Conservation (phyloP, 2,329 filamentous ascomycete species). For the Hymenoscyphus occultus region DNA sequence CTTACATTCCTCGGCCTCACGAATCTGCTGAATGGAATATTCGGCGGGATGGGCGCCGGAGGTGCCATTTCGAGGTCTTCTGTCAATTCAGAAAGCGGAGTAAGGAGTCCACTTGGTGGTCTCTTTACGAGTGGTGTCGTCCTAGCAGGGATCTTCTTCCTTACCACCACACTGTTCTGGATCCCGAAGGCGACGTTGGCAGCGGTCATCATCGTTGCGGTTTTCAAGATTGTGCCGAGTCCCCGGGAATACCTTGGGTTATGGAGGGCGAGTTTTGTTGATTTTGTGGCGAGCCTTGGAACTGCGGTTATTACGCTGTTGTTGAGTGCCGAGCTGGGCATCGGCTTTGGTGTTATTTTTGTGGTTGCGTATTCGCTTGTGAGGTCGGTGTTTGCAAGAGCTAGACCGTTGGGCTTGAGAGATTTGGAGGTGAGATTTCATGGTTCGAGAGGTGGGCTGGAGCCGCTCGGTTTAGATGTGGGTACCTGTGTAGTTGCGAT, state of each 20-base stretch:
- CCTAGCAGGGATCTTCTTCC: slow-evolving; percentile 61
- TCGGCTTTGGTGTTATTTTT: slow-evolving; percentile 19
- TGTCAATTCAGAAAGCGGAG: slow-evolving; percentile 63
- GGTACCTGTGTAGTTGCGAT: slow-evolving; percentile 1
- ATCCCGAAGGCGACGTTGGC: slow-evolving; percentile 63
- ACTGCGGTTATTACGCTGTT: slow-evolving; percentile 65
- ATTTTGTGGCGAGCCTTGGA: slow-evolving; percentile 62
- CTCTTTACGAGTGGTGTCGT: slow-evolving; percentile 60
- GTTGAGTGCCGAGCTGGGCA: slow-evolving; percentile 56
- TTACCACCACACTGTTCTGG: slow-evolving; percentile 62
- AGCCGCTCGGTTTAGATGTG: not conserved
- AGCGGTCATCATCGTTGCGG: slow-evolving; percentile 51
- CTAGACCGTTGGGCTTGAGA: not conserved
- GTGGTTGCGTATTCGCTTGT: slow-evolving; percentile 17
- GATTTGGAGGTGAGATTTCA: not conserved
- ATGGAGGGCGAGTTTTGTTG: slow-evolving; percentile 62
- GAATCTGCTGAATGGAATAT: slow-evolving; percentile 63
- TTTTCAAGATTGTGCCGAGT: slow-evolving; percentile 16
- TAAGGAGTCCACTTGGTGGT: slow-evolving; percentile 59
- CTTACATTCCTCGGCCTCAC: slow-evolving; percentile 60
- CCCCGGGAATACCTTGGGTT: slow-evolving; percentile 46
- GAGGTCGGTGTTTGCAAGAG: slow-evolving; percentile 13
- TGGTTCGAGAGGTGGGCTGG: not conserved
- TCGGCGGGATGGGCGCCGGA: slow-evolving; percentile 60
- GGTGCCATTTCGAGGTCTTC: slow-evolving; percentile 66